These are phyloP conservation scores for Colletotrichum sp. DNA, from an alignment of 2,329 filamentous ascomycete genomes.

Conservation along the genomic window DNA sequence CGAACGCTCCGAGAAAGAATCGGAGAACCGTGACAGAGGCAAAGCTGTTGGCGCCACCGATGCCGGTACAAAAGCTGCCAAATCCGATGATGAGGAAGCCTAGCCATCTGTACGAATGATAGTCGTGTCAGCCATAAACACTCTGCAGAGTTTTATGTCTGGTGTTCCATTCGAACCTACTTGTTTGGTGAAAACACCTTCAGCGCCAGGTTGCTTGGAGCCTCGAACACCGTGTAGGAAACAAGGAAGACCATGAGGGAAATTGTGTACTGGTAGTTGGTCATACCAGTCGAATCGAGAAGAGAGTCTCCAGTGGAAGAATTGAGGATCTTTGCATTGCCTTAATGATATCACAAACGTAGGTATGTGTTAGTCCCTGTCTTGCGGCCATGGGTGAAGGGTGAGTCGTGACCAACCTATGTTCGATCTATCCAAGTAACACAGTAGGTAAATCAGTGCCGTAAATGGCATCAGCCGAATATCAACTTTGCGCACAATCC, in stretches of 20 bases:
- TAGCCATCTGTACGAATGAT: background rate
- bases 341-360: background rate
- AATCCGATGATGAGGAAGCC: background rate
- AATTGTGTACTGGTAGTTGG: background rate
- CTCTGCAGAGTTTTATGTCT: background rate
- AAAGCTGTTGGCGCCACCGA: background rate
- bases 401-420: background rate
- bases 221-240: background rate
- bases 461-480: background rate
- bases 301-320: background rate
- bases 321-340: background rate
- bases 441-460: background rate
- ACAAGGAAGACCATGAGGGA: background rate
- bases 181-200: background rate
- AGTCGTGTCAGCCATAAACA: background rate
- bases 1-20: background rate
- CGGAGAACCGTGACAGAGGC: background rate
- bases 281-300: background rate
- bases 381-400: background rate
- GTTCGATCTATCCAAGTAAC: background rate
- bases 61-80: background rate
- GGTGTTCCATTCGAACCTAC: background rate
- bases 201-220: background rate
- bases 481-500: background rate
- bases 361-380: background rate